A percentile compares a stretch with the other conserved stretches of the same genome.
These are phyloP conservation scores for Turritis glabra DNA, from an alignment of 345 rosid genomes.

Conservation along the genomic window DNA sequence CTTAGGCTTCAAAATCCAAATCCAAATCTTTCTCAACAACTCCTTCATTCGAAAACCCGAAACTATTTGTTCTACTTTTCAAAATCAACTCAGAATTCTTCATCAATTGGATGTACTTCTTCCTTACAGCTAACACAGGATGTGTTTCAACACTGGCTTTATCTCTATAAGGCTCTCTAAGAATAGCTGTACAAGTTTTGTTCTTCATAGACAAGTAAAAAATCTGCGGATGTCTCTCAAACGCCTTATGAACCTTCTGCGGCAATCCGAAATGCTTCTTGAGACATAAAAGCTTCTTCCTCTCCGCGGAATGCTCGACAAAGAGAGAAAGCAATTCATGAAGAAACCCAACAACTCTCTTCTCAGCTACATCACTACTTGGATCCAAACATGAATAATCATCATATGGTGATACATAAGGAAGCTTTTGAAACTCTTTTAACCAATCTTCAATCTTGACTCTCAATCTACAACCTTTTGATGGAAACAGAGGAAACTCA, in stretches of 20 bases:
- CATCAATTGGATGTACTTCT: constrained; percentile 65
- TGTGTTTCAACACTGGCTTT: constrained; percentile 53
- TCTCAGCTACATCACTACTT: constrained; percentile 71
- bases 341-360: constrained; percentile 81
- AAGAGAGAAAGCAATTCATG: constrained; percentile 80
- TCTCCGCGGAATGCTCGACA: constrained; percentile 81
- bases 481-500: constrained; percentile 78
- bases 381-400: constrained; percentile 68
- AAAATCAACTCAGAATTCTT: constrained; percentile 52
- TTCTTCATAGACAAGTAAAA: constrained; percentile 77
- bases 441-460: constrained; percentile 72
- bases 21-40: constrained; percentile 46
- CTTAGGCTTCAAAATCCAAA: constrained; percentile 46
- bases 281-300: constrained; percentile 73
- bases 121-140: constrained; percentile 61
- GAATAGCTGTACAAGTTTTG: constrained; percentile 72
- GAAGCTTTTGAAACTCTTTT: constrained; percentile 64
- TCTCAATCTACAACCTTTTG: constrained; percentile 76
- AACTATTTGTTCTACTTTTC: constrained; percentile 47
- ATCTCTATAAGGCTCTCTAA: constrained; percentile 72
- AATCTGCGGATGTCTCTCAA: constrained; percentile 83
- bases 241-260: constrained; percentile 78
- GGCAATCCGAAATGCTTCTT: constrained; percentile 76
- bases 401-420: constrained; percentile 81
- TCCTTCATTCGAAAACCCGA: constrained; percentile 16